Conservation (phyloP, 1,284 basidiomycete species). For the Mrakiaceae sp. region DNA sequence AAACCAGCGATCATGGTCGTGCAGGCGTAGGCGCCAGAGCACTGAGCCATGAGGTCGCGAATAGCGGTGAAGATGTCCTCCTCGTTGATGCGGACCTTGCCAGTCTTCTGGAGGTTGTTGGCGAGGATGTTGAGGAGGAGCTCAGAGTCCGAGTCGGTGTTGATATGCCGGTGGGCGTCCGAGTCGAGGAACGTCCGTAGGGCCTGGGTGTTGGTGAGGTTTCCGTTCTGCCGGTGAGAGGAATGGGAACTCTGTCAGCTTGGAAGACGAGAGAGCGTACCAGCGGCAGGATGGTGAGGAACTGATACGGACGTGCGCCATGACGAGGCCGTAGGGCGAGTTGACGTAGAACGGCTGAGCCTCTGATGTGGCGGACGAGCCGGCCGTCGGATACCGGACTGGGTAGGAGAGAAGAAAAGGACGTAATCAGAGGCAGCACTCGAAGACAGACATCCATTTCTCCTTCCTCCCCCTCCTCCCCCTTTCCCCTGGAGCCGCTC, state of each 20-base stretch:
- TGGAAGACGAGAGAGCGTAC: conserved; percentile 9
- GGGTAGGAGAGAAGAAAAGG: neutral
- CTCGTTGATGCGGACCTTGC: conserved; percentile 98
- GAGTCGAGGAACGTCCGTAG: conserved; percentile 90
- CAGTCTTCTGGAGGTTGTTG: conserved; percentile 93
- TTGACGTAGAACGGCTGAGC: conserved; percentile 99
- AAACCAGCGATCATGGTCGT: conserved; percentile 98
- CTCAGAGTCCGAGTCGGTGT: conserved; percentile 97
- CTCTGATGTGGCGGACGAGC: conserved; percentile 93
- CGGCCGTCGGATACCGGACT: conserved; percentile 97
- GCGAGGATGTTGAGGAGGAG: conserved; percentile 95
- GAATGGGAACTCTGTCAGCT: neutral
- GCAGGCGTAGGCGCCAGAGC: conserved; percentile 90
- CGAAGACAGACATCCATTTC: neutral
- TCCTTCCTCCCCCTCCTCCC: no score
- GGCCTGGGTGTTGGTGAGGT: conserved; percentile 84
- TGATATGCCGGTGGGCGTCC: conserved; percentile 95
- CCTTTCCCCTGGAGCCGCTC: neutral
- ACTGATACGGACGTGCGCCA: conserved; percentile 69
- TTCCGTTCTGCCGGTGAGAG: conserved; percentile 65
- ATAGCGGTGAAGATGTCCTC: conserved; percentile 98
- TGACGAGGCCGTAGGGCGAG: conserved; percentile 95
- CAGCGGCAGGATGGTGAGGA: neutral
- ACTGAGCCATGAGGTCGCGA: conserved; percentile 74
- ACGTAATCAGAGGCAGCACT: neutral